phyloP scores from a whole-genome alignment of 2,329 filamentous ascomycete genomes.

The Phaeosphaeriaceae sp. region DNA sequence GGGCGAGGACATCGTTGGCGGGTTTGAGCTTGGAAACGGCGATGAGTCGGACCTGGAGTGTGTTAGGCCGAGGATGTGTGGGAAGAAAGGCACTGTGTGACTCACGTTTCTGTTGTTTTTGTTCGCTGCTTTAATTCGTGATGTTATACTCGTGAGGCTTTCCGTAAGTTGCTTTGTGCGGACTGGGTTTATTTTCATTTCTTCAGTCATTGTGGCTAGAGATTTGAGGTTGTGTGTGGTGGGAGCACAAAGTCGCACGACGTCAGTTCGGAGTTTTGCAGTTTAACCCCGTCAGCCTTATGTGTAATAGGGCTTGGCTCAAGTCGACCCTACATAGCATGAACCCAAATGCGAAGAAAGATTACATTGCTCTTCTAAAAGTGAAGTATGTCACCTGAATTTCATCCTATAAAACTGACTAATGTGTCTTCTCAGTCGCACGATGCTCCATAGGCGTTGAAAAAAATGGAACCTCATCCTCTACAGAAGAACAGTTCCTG shows the following conservation, averaged over 20 bases:
- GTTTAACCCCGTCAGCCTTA: constrained; percentile 19
- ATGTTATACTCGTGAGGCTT: constrained; percentile 51
- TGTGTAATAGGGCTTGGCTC: neutral
- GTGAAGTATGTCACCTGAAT: no score
- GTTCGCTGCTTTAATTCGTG: constrained; percentile 51
- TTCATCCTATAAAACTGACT: no score
- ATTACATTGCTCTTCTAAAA: neutral
- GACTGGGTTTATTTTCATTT: constrained; percentile 51
- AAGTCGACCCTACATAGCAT: neutral
- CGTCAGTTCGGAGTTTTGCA: constrained; percentile 22
- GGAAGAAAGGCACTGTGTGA: neutral
- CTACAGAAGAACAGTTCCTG: constrained; percentile 1
- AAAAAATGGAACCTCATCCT: neutral
- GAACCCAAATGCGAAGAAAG: neutral
- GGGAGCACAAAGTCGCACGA: constrained; percentile 9
- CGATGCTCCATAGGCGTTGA: neutral
- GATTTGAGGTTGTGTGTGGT: constrained; percentile 17
- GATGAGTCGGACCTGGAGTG: constrained; percentile 75
- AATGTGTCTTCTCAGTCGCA: no score
- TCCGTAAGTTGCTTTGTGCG: constrained; percentile 55
- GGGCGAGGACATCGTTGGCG: constrained; percentile 83
- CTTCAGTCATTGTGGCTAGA: constrained; percentile 39
- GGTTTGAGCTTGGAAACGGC: constrained; percentile 98
- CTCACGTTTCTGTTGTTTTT: constrained; percentile 40
- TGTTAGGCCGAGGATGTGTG: no score